Base-by-base conservation (phyloP, 768 basidiomycete species). In the Auricularia sp. region DNA sequence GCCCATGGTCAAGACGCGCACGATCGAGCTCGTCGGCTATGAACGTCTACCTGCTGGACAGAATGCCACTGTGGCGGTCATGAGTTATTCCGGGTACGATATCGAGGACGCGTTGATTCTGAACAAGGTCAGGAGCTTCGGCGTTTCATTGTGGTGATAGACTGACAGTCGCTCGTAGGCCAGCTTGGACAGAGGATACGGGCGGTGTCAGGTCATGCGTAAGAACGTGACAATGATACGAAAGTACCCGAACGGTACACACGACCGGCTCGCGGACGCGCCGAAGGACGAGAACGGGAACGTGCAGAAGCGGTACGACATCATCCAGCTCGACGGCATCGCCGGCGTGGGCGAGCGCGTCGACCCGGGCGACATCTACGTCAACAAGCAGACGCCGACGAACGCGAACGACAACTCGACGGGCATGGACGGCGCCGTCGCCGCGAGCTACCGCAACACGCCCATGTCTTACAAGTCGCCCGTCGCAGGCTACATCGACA, bases 71-170 rank as follows among this genome's bases (percentile, higher is more conserved):
- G 93, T 99, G 56, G 97, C 97, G 11, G 94, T 98, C 69, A 99
- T 99, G 97, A 94, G 92, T 74, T 99, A 91, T 76, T 97, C 95
- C 4, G 97, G 97, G 33, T 99, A 98, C 74, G 97, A 99, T 80
- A 99, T 99, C 68, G 97, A 99, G 78, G 97, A 99, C 74, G 97
- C 97, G 2, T 80, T 98, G 64, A 98, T 99, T 70, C 80, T 96
- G 65, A 99, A 99, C 75, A 93, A 88, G 80, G 92, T 86, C 62
- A 54, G 79, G 61, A 29, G 36, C 53, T 43, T 42, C 53, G 47
- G 53, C 21, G 18, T 34, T 44, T 61, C 6, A 10, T 58, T 14
- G 0, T 23, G 36, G 51, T 29, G 29, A 35, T 33, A 54, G 61
- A 33, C 58, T 66, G 29, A 18, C 42, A 34, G 51, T 56, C 33